These are phyloP conservation scores for Debaryomyces singareniensis DNA, from an alignment of 1,139 yeast genomes.

Conservation along the genomic window DNA sequence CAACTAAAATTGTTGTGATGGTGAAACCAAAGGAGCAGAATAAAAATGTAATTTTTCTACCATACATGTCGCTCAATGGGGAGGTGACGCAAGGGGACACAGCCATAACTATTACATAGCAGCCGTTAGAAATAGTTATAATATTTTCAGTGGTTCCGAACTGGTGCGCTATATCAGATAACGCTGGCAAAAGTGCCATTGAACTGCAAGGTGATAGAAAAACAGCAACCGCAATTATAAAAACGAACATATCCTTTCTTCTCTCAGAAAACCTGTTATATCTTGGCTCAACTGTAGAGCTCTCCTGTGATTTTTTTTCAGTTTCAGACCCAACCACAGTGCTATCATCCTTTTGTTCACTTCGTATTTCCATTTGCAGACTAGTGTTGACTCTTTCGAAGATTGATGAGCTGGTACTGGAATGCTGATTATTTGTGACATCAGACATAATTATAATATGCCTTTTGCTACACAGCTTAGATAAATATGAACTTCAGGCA, in stretches of 20 bases:
- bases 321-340: too few relatives aligned
- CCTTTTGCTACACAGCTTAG: too few relatives aligned
- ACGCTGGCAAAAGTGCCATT: constrained; percentile 43
- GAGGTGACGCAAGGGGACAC: constrained; percentile 42
- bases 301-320: too few relatives aligned
- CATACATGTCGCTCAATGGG: constrained; percentile 46
- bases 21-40: constrained; percentile 26
- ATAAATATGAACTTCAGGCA: too few relatives aligned
- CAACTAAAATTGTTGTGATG: constrained; percentile 31
- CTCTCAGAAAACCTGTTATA: constrained; percentile 1
- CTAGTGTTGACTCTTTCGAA: too few relatives aligned
- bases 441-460: too few relatives aligned
- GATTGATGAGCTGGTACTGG: too few relatives aligned
- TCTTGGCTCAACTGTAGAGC: too few relatives aligned
- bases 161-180: constrained; percentile 36
- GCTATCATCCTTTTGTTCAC: too few relatives aligned
- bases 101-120: constrained; percentile 45
- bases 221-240: constrained; percentile 15
- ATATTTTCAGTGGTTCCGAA: constrained; percentile 40
- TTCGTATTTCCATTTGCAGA: too few relatives aligned
- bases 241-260: constrained; percentile 2
- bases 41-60: constrained; percentile 37
- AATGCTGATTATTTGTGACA: too few relatives aligned
- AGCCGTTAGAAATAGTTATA: constrained; percentile 43
- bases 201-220: constrained; percentile 38